Base-by-base conservation (phyloP, 305 asterid genomes). In the Andrographis paniculata region DNA sequence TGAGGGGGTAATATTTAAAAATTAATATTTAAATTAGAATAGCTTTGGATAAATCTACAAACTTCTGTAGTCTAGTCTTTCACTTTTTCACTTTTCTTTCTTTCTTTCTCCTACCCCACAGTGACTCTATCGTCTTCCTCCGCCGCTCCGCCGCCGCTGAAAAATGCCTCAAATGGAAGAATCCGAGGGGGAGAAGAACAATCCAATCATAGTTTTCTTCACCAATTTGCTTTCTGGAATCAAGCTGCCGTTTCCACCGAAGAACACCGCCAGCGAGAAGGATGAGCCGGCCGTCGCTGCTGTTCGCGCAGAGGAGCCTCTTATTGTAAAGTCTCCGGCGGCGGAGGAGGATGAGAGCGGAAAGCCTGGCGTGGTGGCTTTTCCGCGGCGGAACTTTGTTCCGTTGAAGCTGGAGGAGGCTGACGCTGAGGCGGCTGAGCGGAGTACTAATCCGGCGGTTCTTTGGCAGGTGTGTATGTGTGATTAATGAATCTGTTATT, bases 401-500 rank as follows among this genome's bases (percentile, higher is more conserved):
- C 57, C 67, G 48, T 10, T 72, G 65, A 68, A 68, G 70, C 53
- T 72, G 53, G 72, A 72, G 24, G 72, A 63, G 56, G 21, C 60
- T 22, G 72, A 63, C 52, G 18, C 60, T 17, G 79, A 58, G 18
- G 67, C 40, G 30, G 69, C 63, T 59, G 73, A 66, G 15, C 58
- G 36, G 57, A 61, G 45, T 13, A 72, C 75, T 20, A 68, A 68
- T 50, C 75, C 79, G 2, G 22, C 61, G 27, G 45, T 72, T 52
- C 64, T 72, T 0, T 72, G 79, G 79, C 79, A 72, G 79, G 79
- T 72, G 31, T 14, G 22, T 17, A 14, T n/a, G 4, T 37, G 42
- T 13, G 17, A 2, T 4, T 11, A 2, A 2, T 33, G 4, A 2
- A 5, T 7, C 12, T 33, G 38, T 10, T 33, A 7, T 13, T 33